A percentile compares a stretch with the other conserved stretches of the same genome.
These are phyloP conservation scores for Yamadazyma sp. DNA, from an alignment of 805 yeast species.

Conservation along the genomic window DNA sequence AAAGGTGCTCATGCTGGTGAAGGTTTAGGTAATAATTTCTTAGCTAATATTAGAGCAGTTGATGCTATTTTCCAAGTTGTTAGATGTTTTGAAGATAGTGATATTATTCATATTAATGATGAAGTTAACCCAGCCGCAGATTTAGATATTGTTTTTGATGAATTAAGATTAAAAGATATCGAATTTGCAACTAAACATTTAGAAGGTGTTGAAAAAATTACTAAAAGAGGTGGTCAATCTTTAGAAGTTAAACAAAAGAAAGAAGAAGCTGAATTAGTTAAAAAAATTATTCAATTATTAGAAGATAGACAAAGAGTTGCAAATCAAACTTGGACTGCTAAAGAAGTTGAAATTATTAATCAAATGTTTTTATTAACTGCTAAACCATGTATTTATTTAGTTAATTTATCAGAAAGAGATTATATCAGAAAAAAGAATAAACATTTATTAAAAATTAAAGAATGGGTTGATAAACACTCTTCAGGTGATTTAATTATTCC, in stretches of 20 bases:
- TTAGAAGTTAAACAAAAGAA: slow-evolving; percentile 86
- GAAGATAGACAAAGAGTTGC: slow-evolving; percentile 87
- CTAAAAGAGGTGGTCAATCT: slow-evolving; percentile 84
- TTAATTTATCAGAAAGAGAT: slow-evolving; percentile 87
- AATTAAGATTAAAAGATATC: slow-evolving; percentile 92
- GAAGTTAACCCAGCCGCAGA: slow-evolving; percentile 91
- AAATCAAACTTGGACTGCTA: slow-evolving; percentile 81
- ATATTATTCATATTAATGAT: slow-evolving; percentile 65
- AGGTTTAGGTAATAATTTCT: slow-evolving; percentile 72
- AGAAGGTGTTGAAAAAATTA: slow-evolving; percentile 74
- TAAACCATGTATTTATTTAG: slow-evolving; percentile 89
- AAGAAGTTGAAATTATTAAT: slow-evolving; percentile 91
- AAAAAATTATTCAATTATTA: slow-evolving; percentile 69
- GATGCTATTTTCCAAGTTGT: slow-evolving; percentile 72
- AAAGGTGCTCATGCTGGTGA: slow-evolving; percentile 62
- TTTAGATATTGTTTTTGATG: slow-evolving; percentile 85
- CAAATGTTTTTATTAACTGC: slow-evolving; percentile 85
- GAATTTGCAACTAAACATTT: slow-evolving; percentile 85
- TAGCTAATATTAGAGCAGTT: slow-evolving; percentile 65
- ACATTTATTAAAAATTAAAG: slow-evolving; percentile 74
- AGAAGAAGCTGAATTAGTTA: slow-evolving; percentile 76
- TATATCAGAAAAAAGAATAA: slow-evolving; percentile 86
- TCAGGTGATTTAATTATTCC: slow-evolving; percentile 89
- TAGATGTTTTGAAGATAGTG: slow-evolving; percentile 60
- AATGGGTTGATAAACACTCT: slow-evolving; percentile 86